Evolutionary conservation across 441 rosid genomes (phyloP), one percentile per base, ranked within the genome.

Genomic region (Arabidopsis hybrid): DNA sequence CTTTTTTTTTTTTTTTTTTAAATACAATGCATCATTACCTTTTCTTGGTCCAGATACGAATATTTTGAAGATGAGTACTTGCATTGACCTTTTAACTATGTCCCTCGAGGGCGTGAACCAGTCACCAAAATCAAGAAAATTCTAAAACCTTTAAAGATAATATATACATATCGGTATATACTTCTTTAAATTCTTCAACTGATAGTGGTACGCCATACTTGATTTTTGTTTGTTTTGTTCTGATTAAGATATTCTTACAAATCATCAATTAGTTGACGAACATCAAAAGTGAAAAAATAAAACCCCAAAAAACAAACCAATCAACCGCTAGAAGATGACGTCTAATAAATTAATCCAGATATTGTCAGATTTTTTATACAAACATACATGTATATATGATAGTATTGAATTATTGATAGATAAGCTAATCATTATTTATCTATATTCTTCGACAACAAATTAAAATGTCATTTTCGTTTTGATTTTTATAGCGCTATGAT

Each of bases 121-220:
- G 79, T 43, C 74, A 49, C 34, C 11, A 43, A n/a, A 31, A 31
- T 31, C 4, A 31, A 31, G 4, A 31, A 4, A 0, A 3, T 31
- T 29, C 4, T 31, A 0, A 4, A 31, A 31, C 1, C 6, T 31
- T 31, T 4, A 31, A 31, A 50, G 67, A 74, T 74, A 59, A 66
- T 18, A 32, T 67, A 51, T 38, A 26, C 5, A 67, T 35, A 26
- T 16, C 12, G 36, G 12, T 57, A 51, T 38, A 36, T 21, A 65
- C 38, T 58, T 58, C 42, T 49, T 59, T 16, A 16, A 52, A 0
- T 31, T 31, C 32, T 31, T 31, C 5, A 31, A 31, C 32, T 31
- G 16, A 76, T 63, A 62, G 79, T 76, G 79, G 71, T 39, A 49
- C 60, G 53, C 75, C 67, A 69, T 52, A 62, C 32, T 63, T 63